Evolutionary conservation across 306 rosid genomes (phyloP), one percentile per base, ranked within the genome.

Genomic region (Begonia masoniana): DNA sequence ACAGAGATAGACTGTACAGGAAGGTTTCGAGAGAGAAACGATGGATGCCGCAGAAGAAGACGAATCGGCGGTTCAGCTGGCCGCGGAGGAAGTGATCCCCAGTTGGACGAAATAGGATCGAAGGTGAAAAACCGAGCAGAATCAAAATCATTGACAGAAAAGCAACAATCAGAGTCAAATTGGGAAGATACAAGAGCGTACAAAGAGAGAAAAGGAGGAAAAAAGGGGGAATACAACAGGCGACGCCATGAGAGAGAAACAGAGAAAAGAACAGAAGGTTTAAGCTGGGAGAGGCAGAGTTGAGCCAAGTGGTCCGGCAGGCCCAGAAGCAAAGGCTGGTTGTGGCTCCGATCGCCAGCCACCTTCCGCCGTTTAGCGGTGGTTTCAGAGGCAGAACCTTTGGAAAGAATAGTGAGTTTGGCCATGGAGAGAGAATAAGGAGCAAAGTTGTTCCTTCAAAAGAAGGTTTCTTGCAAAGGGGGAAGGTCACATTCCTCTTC

Each of bases 271-370:
- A 62, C 21, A 2, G 74, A 71, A 19, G 95, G 92, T 17, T 54
- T 50, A 15, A 83, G 13, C 0, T 5, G 56, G 3, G 88, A 59
- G 15, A 91, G 85, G 47, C 87, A 80, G 8, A 64, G 54, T 9
- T 82, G 82, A 45, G 96, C 88, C 49, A 91, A 48, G 68, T 86
- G 79, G 61, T 91, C 87, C 0, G 97, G 97, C 1, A 91, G 80
- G 1, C 84, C 94, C 0, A 92, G 88, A 1, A 91, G 74, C 1
- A 80, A 71, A 12, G 74, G 58, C 41, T 52, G 61, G 10, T 26
- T 2, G 6, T 3, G 35, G 35, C 35, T 3, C 35, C 35, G 35
- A 26, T 26, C 35, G 35, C 35, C 35, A 6, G 35, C 35, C 35
- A 26, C 35, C 35, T 26, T 26, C 35, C 35, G 35, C 6, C 35